These are phyloP conservation scores for Neurospora sp. DNA, from an alignment of 495 filamentous ascomycete species.

Conservation along the genomic window DNA sequence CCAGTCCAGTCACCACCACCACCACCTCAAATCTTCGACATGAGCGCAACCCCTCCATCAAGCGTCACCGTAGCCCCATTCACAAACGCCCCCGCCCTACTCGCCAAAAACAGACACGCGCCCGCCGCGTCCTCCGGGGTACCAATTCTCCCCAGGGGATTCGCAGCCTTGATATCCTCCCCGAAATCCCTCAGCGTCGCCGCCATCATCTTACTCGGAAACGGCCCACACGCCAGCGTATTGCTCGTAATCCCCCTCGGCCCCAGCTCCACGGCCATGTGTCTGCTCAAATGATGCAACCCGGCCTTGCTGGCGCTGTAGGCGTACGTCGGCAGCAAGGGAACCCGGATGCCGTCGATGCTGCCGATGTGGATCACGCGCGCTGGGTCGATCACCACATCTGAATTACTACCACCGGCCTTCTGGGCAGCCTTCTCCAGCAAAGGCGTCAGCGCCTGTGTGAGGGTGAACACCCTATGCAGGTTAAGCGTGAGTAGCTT, in stretches of 20 bases:
- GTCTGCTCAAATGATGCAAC: slow-evolving; percentile 61
- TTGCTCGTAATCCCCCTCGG: slow-evolving; percentile 51
- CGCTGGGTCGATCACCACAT: slow-evolving; percentile 29
- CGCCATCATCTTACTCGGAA: slow-evolving; percentile 78
- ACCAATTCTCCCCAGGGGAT: slow-evolving; percentile 66
- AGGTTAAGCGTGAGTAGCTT: slow-evolving; percentile 73
- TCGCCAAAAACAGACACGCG: slow-evolving; percentile 63
- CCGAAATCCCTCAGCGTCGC: slow-evolving; percentile 52
- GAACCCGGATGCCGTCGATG: slow-evolving; percentile 65
- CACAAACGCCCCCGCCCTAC: slow-evolving; percentile 60
- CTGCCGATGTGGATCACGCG: slow-evolving; percentile 71
- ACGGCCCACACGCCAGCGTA: slow-evolving; percentile 64
- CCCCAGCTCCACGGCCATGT: slow-evolving; percentile 62
- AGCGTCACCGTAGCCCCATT: slow-evolving; percentile 69
- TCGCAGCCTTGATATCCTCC: slow-evolving; percentile 50
- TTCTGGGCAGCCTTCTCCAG: slow-evolving; percentile 34
- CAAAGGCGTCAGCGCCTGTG: slow-evolving; percentile 61
- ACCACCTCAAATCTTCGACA: slow-evolving; percentile 22
- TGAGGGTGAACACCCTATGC: slow-evolving; percentile 69
- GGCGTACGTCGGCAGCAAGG: slow-evolving; percentile 61
- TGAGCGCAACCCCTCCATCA: slow-evolving; percentile 49
- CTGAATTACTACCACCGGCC: no score
- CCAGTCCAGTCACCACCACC: neutral
- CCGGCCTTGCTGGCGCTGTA: slow-evolving; percentile 71
- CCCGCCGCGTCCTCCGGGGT: slow-evolving; percentile 65